phyloP scores from a whole-genome alignment of 1,284 basidiomycete species.

The Papiliotrema fonsecae region DNA sequence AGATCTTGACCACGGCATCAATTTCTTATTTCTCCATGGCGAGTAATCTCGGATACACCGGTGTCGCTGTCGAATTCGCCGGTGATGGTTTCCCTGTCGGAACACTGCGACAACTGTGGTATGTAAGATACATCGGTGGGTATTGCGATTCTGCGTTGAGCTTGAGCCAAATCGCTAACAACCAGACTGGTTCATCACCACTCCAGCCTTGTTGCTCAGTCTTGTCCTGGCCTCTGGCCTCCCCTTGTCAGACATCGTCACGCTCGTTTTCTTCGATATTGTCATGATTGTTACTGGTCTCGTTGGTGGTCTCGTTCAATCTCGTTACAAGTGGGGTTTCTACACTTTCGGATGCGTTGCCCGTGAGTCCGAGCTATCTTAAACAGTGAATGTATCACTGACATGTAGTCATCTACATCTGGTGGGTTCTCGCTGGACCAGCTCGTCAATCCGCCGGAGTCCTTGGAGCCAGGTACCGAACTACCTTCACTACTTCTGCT shows the following conservation, averaged over 20 bases:
- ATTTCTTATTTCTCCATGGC: constrained; percentile 60
- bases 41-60: constrained; percentile 57
- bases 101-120: constrained; percentile 55
- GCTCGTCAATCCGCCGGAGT: constrained; percentile 29
- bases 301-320: constrained; percentile 53
- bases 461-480: constrained; percentile 41
- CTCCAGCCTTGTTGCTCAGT: constrained; percentile 56
- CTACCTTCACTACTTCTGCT: constrained; percentile 49
- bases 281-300: constrained; percentile 55
- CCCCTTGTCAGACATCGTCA: constrained; percentile 55
- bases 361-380: constrained; percentile 51
- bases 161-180: no score
- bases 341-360: constrained; percentile 52
- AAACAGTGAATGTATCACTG: constrained; percentile 30
- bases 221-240: constrained; percentile 55
- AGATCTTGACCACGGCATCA: no score
- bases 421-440: constrained; percentile 48
- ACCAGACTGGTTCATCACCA: not conserved
- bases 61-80: constrained; percentile 53
- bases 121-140: constrained; percentile 57
- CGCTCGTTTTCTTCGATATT: constrained; percentile 55
- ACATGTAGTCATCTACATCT: constrained; percentile 50
- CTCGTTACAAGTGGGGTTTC: constrained; percentile 55
- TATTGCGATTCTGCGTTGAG: constrained; percentile 24
- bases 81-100: constrained; percentile 32